Percentiles rank a stretch among this genome's conserved stretches.
Conservation (phyloP, 352 stramenopile species). For the Globisporangium canariense region DNA sequence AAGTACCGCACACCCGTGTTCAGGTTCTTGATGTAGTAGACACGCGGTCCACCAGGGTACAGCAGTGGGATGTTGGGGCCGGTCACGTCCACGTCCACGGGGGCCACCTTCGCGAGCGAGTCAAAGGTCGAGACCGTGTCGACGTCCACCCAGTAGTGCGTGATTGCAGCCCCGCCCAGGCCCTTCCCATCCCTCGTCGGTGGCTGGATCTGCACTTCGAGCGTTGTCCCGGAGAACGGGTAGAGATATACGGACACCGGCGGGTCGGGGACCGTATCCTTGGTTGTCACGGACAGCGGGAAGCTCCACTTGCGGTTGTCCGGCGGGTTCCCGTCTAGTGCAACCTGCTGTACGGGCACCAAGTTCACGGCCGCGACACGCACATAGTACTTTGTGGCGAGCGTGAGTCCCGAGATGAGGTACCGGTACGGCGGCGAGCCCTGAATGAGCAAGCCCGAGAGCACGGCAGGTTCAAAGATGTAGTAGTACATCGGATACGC, state of each 20-base stretch:
- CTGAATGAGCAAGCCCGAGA: conserved; percentile 57
- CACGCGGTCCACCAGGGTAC: conserved; percentile 51
- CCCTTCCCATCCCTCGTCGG: conserved; percentile 64
- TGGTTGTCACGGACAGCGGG: conserved; percentile 59
- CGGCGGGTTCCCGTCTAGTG: conserved; percentile 65
- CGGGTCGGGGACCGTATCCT: conserved; percentile 80
- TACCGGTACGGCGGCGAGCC: conserved; percentile 82
- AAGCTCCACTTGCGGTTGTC: conserved; percentile 93
- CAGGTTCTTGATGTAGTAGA: conserved; percentile 74
- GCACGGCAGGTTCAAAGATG: conserved; percentile 38
- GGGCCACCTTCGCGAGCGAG: conserved; percentile 42
- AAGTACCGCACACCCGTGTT: conserved; percentile 78
- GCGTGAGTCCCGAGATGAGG: conserved; percentile 65
- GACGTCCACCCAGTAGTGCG: conserved; percentile 60
- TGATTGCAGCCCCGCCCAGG: conserved; percentile 37
- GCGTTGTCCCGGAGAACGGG: conserved; percentile 48
- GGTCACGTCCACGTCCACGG: conserved; percentile 30
- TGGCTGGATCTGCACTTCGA: conserved; percentile 79
- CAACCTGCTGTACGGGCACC: conserved; percentile 83
- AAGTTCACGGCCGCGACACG: conserved; percentile 90
- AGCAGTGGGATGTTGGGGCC: conserved; percentile 39
- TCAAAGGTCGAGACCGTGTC: conserved; percentile 76
- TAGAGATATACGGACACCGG: conserved; percentile 56
- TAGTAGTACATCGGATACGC: conserved; percentile 63
- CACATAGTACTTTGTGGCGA: conserved; percentile 86